Percentiles rank a stretch among this genome's conserved stretches.
Evolutionary conservation across 352 stramenopile genomes (phyloP).

Genomic region (Phytophthora sp.): DNA sequence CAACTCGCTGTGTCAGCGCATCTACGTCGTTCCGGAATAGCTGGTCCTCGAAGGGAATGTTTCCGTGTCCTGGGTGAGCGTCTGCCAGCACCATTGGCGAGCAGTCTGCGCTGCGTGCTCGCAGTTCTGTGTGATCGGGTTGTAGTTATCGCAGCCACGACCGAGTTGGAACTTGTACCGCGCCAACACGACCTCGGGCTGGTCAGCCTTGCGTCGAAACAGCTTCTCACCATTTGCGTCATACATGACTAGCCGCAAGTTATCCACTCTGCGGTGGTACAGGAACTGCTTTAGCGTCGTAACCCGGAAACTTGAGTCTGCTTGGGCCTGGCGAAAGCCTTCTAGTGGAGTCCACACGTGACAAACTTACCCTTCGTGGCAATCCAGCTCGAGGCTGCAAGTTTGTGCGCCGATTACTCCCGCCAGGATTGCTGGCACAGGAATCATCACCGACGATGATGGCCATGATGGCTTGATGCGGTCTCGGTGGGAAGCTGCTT

Average conservation of each 20-base stretch:
- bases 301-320: constrained; percentile 62
- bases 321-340: constrained; percentile 48
- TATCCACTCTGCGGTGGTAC: constrained; percentile 39
- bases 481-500: constrained; percentile 9
- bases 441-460: background rate
- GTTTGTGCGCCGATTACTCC: constrained; percentile 5
- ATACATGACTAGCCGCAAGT: constrained; percentile 61
- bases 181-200: constrained; percentile 57
- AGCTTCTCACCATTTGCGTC: constrained; percentile 53
- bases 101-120: constrained; percentile 62
- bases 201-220: constrained; percentile 46
- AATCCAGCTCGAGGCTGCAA: background rate
- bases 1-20: constrained; percentile 47
- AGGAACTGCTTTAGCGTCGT: constrained; percentile 65
- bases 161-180: constrained; percentile 63
- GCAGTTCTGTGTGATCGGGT: constrained; percentile 72
- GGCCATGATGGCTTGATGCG: constrained; percentile 13
- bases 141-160: constrained; percentile 56
- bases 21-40: constrained; percentile 50
- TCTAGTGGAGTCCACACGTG: constrained; percentile 63
- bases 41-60: constrained; percentile 57
- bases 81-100: constrained; percentile 62
- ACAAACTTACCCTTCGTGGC: constrained; percentile 50
- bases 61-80: constrained; percentile 42
- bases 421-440: background rate